These are phyloP conservation scores for Cystoisospora suis DNA, from an alignment of 169 alveolate species.

Conservation along the genomic window DNA sequence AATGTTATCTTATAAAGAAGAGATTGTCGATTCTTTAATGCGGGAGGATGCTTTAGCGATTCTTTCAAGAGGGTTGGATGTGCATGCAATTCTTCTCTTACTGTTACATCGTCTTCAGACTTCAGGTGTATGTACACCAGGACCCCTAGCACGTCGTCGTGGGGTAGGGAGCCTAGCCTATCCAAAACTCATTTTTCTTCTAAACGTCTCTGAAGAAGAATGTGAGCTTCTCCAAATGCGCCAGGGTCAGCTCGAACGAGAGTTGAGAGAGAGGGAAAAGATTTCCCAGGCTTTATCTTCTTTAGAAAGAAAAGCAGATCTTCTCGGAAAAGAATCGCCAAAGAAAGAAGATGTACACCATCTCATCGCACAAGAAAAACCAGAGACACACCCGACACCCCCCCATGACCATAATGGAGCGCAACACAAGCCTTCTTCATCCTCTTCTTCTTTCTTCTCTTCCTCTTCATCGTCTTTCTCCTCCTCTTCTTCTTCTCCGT, in stretches of 20 bases:
- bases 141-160: neutral
- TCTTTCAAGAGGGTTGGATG: slow-evolving; percentile 32
- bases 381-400: no score
- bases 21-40: neutral
- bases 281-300: no score
- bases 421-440: neutral
- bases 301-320: neutral
- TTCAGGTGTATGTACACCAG: slow-evolving; percentile 1
- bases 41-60: slow-evolving; percentile 24
- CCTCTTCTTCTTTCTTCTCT: neutral
- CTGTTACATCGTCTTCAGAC: slow-evolving; percentile 41
- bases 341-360: neutral
- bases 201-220: slow-evolving; percentile 14
- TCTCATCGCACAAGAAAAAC: no score
- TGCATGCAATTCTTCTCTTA: slow-evolving; percentile 25
- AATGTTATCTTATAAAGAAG: neutral
- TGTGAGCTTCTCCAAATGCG: slow-evolving; percentile 7
- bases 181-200: slow-evolving; percentile 14
- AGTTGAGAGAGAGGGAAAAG: neutral
- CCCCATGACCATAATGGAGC: no score
- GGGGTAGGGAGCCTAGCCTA: neutral
- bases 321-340: neutral
- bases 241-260: neutral
- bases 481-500: neutral
- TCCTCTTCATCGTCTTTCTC: neutral